These are phyloP conservation scores for Calocybe gangraenosa DNA, from an alignment of 768 basidiomycete genomes.

Conservation along the genomic window DNA sequence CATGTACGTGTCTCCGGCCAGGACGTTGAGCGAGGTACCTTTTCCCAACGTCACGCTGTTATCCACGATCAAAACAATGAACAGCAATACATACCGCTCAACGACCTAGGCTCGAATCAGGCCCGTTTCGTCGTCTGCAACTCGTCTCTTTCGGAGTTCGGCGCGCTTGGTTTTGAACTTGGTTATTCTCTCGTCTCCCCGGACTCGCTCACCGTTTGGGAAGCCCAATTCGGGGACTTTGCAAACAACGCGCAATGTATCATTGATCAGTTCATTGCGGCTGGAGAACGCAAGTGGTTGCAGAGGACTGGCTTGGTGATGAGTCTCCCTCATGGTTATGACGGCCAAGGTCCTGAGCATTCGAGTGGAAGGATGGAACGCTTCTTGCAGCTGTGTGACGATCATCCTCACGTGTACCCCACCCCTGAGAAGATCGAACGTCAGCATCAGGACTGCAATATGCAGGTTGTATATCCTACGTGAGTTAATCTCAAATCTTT, in stretches of 20 bases:
- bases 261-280: slow-evolving; percentile 98
- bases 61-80: slow-evolving; percentile 95
- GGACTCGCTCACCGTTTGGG: slow-evolving; percentile 91
- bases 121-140: slow-evolving; percentile 95
- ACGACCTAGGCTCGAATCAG: slow-evolving; percentile 83
- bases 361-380: slow-evolving; percentile 94
- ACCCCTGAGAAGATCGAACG: slow-evolving; percentile 85
- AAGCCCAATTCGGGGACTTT: slow-evolving; percentile 98
- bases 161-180: slow-evolving; percentile 93
- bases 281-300: slow-evolving; percentile 97
- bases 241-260: slow-evolving; percentile 97
- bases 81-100: slow-evolving; percentile 83
- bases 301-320: slow-evolving; percentile 91
- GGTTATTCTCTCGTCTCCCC: slow-evolving; percentile 98
- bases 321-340: slow-evolving; percentile 91
- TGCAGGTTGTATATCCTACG: slow-evolving; percentile 99
- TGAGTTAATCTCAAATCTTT: too few species aligned
- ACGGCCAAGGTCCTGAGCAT: slow-evolving; percentile 98
- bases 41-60: slow-evolving; percentile 97
- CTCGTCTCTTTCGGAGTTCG: slow-evolving; percentile 94
- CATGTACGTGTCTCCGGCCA: slow-evolving; percentile 96
- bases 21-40: slow-evolving; percentile 98
- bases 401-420: slow-evolving; percentile 91
- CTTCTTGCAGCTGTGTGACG: slow-evolving; percentile 97
- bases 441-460: slow-evolving; percentile 98